Evolutionary conservation across 345 rosid genomes (phyloP), one percentile per base, ranked within the genome.

Genomic region (Linum usitatissimum): DNA sequence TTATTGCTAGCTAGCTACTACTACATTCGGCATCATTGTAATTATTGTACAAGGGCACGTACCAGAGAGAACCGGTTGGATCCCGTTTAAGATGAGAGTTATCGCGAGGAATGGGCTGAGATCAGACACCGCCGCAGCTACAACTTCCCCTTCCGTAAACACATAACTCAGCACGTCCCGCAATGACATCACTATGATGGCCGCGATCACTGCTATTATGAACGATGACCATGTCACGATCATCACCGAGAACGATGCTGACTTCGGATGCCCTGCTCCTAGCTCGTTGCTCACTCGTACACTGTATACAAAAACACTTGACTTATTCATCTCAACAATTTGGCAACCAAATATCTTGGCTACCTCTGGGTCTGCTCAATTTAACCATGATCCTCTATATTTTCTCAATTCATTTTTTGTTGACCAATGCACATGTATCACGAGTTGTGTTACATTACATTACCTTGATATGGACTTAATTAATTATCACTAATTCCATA

Each of bases 221-320:
- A 60, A 60, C 9, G 63, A 60, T 9, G 21, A 14, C 9, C 36
- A 31, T 17, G 63, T 60, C 48, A 60, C 63, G 9, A 19, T 31
- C 20, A 31, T 9, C 48, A 60, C 63, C 12, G 63, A 17, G 21
- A 60, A 60, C 23, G 63, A 40, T 36, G 63, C 63, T 7, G 63
- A 34, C 38, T 34, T 60, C 21, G 63, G 63, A 36, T 60, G 63
- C 48, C 63, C 63, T n/a, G 63, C 63, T 7, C 63, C 63, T 34
- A 60, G 48, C 63, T 60, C 63, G 39, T 60, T 60, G 49, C 63
- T 60, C 21, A 60, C 63, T 18, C 63, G 15, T 1, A 60, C 63
- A 36, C 63, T 60, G 63, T 31, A 4, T 8, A 21, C 4, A 40
- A 2, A 12, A 12, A 23, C 2, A 23, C 2, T 23, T n/a, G n/a